Percentiles rank a stretch among this genome's conserved stretches.
phyloP scores from a whole-genome alignment of 2,329 filamentous ascomycete genomes.

The Colletotrichum incanum region DNA sequence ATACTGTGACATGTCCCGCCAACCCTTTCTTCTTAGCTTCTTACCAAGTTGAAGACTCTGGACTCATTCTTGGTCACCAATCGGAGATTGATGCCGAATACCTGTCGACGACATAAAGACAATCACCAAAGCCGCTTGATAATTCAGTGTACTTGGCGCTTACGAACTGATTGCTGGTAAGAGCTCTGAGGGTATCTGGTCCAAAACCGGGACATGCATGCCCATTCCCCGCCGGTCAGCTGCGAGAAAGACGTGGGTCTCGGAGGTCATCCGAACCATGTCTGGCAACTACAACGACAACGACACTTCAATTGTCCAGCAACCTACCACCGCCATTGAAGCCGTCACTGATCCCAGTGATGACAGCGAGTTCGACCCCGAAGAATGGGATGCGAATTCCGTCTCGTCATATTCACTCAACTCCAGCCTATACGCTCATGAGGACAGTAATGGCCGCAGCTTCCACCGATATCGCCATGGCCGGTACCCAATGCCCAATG shows the following conservation, averaged over 20 bases:
- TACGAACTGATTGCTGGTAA: not conserved
- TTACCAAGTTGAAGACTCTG: not conserved
- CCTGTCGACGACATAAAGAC: not conserved
- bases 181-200: not conserved
- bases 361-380: constrained; percentile 33
- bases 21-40: not conserved
- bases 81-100: not conserved
- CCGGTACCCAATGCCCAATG: constrained; percentile 64
- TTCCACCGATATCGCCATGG: constrained; percentile 62
- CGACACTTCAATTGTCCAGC: not conserved
- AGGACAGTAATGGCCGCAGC: constrained; percentile 58
- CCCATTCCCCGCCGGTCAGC: not conserved
- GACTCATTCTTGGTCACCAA: not conserved
- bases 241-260: constrained; percentile 3
- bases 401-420: constrained; percentile 52
- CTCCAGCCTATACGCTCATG: constrained; percentile 56
- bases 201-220: constrained; percentile 5
- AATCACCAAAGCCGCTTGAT: not conserved
- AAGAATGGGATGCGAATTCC: constrained; percentile 47
- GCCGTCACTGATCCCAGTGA: constrained; percentile 18
- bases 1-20: constrained; percentile 1
- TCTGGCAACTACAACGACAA: not conserved
- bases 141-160: not conserved
- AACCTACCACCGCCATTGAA: not conserved
- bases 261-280: constrained; percentile 2